Conservation (phyloP, 192 early-diverging fungal genomes). For the Coemansia sp. region DNA sequence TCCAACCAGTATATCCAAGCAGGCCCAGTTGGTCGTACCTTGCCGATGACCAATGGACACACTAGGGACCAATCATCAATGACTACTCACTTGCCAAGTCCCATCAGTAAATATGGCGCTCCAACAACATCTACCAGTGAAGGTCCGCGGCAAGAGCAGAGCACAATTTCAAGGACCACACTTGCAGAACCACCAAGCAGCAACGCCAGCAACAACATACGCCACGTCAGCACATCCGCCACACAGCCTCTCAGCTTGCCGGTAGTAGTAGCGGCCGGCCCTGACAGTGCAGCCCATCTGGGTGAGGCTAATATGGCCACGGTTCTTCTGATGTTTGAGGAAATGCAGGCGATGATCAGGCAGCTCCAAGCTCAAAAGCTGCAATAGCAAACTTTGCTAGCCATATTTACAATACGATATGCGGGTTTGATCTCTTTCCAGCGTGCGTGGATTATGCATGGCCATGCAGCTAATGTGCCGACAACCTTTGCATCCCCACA, state of each 20-base stretch:
- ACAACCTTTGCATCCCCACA: background rate
- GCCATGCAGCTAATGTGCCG: background rate
- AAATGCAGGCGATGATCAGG: constrained; percentile 38
- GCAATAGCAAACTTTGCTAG: background rate
- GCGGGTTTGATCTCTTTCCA: background rate
- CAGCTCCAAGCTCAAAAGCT: constrained; percentile 23
- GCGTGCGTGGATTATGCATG: background rate
- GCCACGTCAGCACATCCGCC: background rate
- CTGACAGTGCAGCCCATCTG: background rate
- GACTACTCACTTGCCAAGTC: background rate
- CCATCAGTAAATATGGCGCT: constrained; percentile 7
- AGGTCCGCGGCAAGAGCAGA: background rate
- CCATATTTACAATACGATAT: too few relatives aligned
- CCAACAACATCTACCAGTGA: constrained; percentile 16
- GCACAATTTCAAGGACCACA: background rate
- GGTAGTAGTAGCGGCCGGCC: background rate
- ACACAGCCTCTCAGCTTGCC: background rate
- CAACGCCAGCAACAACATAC: background rate
- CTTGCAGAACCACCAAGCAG: background rate
- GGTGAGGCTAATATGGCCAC: constrained; percentile 16
- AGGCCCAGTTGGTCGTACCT: background rate
- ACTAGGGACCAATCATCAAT: background rate
- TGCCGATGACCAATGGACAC: background rate
- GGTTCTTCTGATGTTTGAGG: constrained; percentile 37
- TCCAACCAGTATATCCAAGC: background rate